Percentiles rank a stretch among this genome's conserved stretches.
These are phyloP conservation scores for Pythium rhizo-oryzae DNA, from an alignment of 352 stramenopile genomes.

Conservation along the genomic window DNA sequence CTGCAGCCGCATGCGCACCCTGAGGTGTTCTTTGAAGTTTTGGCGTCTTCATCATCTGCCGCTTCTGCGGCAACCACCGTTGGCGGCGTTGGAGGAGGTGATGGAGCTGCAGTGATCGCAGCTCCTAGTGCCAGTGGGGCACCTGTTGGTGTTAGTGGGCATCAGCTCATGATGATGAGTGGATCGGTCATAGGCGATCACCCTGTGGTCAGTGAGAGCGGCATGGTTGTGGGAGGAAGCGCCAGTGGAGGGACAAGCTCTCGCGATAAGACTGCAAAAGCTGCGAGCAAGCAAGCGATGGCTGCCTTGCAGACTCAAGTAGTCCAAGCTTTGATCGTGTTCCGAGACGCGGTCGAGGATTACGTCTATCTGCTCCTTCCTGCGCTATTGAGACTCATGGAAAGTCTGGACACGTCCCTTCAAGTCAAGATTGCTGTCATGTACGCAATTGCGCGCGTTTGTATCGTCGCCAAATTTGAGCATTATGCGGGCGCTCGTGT, in stretches of 20 bases:
- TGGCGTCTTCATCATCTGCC: constrained; percentile 21
- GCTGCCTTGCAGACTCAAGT: constrained; percentile 77
- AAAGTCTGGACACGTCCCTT: constrained; percentile 87
- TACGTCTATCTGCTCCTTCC: constrained; percentile 96
- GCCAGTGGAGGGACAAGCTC: neutral
- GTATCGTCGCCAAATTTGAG: constrained; percentile 73
- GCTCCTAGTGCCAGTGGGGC: neutral
- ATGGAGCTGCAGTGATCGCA: constrained; percentile 7
- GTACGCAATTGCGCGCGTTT: constrained; percentile 69
- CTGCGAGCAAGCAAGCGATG: constrained; percentile 27
- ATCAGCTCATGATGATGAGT: constrained; percentile 27
- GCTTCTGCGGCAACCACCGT: neutral
- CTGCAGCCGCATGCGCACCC: constrained; percentile 70
- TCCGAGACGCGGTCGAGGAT: constrained; percentile 91
- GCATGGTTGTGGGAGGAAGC: neutral
- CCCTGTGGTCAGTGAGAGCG: neutral
- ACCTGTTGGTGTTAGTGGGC: constrained; percentile 4
- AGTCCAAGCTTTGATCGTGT: constrained; percentile 90
- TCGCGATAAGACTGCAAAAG: constrained; percentile 28
- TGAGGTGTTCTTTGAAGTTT: constrained; percentile 48
- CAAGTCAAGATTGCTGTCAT: constrained; percentile 79
- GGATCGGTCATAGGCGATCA: constrained; percentile 18
- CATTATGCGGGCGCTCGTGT: constrained; percentile 78
- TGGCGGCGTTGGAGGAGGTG: constrained; percentile 1
- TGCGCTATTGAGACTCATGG: constrained; percentile 92